These are phyloP conservation scores for Chloromonas sp. DNA, from an alignment of 163 green algal genomes.

Conservation along the genomic window DNA sequence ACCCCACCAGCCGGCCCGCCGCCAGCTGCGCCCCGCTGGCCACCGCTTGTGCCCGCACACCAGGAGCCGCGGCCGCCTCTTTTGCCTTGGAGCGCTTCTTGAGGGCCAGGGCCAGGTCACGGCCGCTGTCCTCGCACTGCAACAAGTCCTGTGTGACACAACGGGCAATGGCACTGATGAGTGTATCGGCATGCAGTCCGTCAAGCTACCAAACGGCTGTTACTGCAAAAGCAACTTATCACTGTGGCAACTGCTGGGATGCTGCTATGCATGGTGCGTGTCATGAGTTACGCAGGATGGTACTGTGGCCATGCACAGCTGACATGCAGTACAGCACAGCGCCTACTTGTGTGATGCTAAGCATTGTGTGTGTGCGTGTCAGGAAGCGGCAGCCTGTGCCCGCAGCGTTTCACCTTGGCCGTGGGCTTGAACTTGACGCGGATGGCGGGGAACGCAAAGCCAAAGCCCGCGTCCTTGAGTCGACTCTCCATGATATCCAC, in stretches of 20 bases:
- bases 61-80: constrained; percentile 9
- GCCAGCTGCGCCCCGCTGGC: constrained; percentile 54
- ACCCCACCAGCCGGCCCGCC: constrained; percentile 82
- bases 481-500: constrained; percentile 74
- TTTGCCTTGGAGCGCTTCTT: constrained; percentile 47
- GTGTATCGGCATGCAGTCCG: too few relatives aligned
- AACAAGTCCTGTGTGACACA: constrained; percentile 54
- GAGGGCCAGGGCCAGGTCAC: constrained; percentile 80
- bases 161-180: too few relatives aligned
- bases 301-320: too few relatives aligned
- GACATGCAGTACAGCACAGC: too few relatives aligned
- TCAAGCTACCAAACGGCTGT: too few relatives aligned
- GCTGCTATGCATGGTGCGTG: too few relatives aligned
- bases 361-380: too few relatives aligned
- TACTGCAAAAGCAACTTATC: too few relatives aligned
- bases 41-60: not conserved
- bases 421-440: constrained; percentile 91
- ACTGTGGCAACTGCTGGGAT: too few relatives aligned
- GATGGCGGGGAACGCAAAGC: constrained; percentile 81
- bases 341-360: too few relatives aligned
- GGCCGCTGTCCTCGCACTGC: constrained; percentile 83
- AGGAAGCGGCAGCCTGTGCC: too few relatives aligned
- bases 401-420: constrained; percentile 22
- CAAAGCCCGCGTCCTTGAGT: constrained; percentile 79
- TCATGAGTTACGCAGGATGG: too few relatives aligned